These are phyloP conservation scores for Fusarium fracticaudum DNA, from an alignment of 2,329 filamentous ascomycete species.

Conservation along the genomic window DNA sequence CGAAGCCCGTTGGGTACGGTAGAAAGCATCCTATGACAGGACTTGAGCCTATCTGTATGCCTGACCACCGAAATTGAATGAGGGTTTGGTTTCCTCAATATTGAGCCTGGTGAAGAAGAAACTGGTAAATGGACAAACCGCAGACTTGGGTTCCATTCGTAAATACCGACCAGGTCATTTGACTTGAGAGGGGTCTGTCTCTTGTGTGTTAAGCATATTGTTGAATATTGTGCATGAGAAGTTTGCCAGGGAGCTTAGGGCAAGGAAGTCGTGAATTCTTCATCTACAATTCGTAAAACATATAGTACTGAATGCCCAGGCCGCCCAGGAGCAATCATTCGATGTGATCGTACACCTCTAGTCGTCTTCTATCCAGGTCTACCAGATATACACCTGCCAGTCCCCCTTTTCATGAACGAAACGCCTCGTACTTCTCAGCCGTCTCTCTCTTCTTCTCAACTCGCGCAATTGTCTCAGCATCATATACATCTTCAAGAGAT, in stretches of 20 bases:
- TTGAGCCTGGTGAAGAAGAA: not conserved
- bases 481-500: conserved; percentile 77
- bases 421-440: conserved; percentile 68
- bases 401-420: conserved; percentile 46
- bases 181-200: not conserved
- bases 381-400: not conserved
- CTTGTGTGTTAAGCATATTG: not conserved
- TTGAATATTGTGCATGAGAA: not conserved
- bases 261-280: not conserved
- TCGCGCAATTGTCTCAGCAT: conserved; percentile 69
- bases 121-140: not conserved
- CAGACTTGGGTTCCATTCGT: not conserved
- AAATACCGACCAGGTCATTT: not conserved
- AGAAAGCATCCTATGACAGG: not conserved
- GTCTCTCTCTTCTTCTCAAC: conserved; percentile 76
- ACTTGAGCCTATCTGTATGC: not conserved
- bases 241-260: not conserved
- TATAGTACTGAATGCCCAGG: not conserved
- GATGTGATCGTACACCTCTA: not conserved
- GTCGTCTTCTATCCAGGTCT: not conserved
- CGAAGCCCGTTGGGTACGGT: not conserved
- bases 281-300: conserved; percentile 2
- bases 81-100: not conserved
- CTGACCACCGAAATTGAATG: not conserved
- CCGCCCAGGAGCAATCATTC: not conserved